A percentile compares a stretch with the other conserved stretches of the same genome.
These are phyloP conservation scores for Stentor coeruleus DNA, from an alignment of 73 alveolate species.

Conservation along the genomic window DNA sequence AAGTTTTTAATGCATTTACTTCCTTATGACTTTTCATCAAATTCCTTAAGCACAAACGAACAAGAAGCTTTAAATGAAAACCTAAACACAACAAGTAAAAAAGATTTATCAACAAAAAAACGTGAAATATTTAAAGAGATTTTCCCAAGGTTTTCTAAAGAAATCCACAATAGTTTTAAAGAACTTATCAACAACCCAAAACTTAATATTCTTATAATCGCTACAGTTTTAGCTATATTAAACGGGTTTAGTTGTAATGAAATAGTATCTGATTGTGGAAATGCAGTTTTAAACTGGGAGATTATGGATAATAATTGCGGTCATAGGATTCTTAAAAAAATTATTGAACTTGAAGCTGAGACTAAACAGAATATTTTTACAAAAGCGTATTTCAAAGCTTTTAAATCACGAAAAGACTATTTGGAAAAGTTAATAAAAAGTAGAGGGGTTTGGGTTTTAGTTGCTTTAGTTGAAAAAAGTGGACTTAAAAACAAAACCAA, in stretches of 20 bases:
- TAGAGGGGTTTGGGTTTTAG: conserved; percentile 25
- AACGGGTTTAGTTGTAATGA: background rate
- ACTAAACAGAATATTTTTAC: background rate
- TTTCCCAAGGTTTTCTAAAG: background rate
- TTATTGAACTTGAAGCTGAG: background rate
- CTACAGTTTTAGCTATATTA: background rate
- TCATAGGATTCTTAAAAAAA: conserved; percentile 7
- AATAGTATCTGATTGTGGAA: background rate
- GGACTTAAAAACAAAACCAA: background rate
- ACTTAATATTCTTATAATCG: background rate
- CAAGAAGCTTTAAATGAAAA: background rate
- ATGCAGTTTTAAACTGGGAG: background rate
- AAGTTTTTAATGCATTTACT: background rate
- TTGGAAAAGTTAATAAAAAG: conserved; percentile 12
- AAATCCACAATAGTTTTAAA: background rate
- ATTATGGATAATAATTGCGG: conserved; percentile 2
- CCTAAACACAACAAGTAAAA: conserved; percentile 6
- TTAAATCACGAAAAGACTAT: conserved; percentile 1
- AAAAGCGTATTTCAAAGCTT: background rate
- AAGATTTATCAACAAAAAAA: background rate
- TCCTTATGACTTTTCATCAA: background rate
- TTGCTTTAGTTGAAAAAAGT: background rate
- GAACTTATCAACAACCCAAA: background rate
- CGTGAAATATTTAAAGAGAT: background rate
- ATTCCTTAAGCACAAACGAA: conserved; percentile 3